A percentile compares a stretch with the other conserved stretches of the same genome.
These are phyloP conservation scores for Sphagnum magellanicum DNA, from an alignment of 228 moss, liverwort and hornwort genomes.

Conservation along the genomic window DNA sequence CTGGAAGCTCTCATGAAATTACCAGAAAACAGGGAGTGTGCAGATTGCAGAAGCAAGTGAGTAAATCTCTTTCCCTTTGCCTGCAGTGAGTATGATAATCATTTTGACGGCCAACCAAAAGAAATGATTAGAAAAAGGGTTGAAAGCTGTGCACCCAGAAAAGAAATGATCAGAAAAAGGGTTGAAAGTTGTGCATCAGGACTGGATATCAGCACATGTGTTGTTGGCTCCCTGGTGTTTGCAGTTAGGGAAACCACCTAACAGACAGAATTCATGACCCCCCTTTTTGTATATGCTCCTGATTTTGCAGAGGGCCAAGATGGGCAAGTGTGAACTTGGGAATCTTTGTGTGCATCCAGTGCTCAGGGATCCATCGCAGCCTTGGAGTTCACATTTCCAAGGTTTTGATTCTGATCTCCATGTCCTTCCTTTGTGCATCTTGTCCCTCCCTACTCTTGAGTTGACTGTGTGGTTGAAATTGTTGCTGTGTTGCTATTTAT, in stretches of 20 bases:
- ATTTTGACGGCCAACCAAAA: too few species aligned
- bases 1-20: constrained; percentile 91
- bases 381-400: constrained; percentile 99
- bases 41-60: constrained; percentile 94
- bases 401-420: constrained; percentile 16
- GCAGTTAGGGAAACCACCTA: too few species aligned
- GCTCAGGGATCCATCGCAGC: constrained; percentile 98
- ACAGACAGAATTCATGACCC: too few species aligned
- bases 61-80: background rate
- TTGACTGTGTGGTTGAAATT: background rate
- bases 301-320: constrained; percentile 72
- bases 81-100: background rate
- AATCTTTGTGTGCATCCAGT: constrained; percentile 96
- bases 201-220: too few species aligned
- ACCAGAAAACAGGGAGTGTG: constrained; percentile 95
- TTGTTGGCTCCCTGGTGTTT: too few species aligned
- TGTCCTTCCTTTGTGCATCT: background rate
- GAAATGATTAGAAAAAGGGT: too few species aligned
- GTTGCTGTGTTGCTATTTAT: background rate
- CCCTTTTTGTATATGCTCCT: too few species aligned
- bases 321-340: constrained; percentile 99
- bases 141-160: too few species aligned
- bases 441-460: background rate
- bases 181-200: too few species aligned
- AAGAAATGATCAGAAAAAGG: too few species aligned